Base-by-base conservation (phyloP, 192 early-diverging fungal species). In the Backusella luteola region DNA sequence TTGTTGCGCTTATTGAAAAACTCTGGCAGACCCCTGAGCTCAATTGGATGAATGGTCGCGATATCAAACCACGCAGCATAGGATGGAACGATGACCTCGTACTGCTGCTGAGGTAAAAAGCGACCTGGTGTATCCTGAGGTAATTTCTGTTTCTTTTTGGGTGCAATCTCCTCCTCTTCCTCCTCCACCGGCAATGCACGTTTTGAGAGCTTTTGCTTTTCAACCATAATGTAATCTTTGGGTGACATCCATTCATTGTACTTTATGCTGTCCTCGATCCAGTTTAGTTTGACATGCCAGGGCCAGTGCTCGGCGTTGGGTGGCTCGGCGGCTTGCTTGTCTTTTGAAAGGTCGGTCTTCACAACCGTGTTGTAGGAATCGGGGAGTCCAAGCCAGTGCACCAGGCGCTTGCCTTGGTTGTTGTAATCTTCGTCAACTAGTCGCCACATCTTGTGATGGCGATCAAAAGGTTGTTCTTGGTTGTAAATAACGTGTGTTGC, bases 51-150 rank as follows among this genome's bases (percentile, higher is more conserved):
- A 49, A 98, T 92, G 7, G 80, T 80, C 23, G 85, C 73, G 72
- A 97, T 84, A 72, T 90, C 87, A 79, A 97, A 98, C 98, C 98
- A 99, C 1, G 96, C 94, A 7, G 96, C 85, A 82, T 98, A 99
- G 15, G 94, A 94, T 29, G 98, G 98, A 23, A 96, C 87, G 11
- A 95, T 86, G 19, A 95, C 86, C 77, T 95, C 94, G 41, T 93
- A 89, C 4, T 90, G 88, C 76, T 95, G 94, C 74, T 89, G 80
- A 8, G 89, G 87, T 56, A 94, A 85, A 63, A 89, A 89, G 29
- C 88, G 88, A 29, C 85, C 81, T 9, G 93, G 91, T 70, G 91
- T 85, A 71, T 90, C 90, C 74, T 91, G 90, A 63, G 56, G 56
- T 4, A 63, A 63, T 26, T 46, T 46, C 38, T 42, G 69, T 36